Base-by-base conservation (phyloP, 2,329 filamentous ascomycete species). In the Talaromyces sp. region DNA sequence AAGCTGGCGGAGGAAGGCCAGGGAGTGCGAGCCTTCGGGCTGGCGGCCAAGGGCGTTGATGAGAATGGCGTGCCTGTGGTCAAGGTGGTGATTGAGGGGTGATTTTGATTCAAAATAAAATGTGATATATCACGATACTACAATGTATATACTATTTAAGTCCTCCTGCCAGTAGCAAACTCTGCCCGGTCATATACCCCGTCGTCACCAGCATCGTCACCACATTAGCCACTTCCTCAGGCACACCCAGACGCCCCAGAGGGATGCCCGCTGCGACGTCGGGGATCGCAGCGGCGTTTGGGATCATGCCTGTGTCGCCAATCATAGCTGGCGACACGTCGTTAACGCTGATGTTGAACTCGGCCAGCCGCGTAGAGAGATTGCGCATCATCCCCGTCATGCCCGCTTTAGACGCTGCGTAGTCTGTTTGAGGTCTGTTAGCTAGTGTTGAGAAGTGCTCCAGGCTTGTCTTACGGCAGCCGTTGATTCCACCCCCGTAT, bases 261-360 rank as follows among this genome's bases (percentile, higher is more conserved):
- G 85, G 85, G 50, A 87, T 87, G 29, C 81, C 81, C 64, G 77
- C 81, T 26, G 84, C 82, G 64, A 86, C 81, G 0, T 85, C 85
- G 0, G 84, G 80, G 56, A 82, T 83, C 21, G 81, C 80, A 63
- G 83, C 79, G 46, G 81, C 81, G 62, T 83, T 79, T 1, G 83
- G 83, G 48, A 88, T 84, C 84, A 88, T 84, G 1, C 83, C 83
- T 2, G 83, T 86, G 24, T 83, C 81, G 3, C 84, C 85, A 64
- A 88, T 88, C 84, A 88, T 88, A 2, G 85, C 86, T 0, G 86
- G 86, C 3, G 85, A 84, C n/a, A 88, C 83, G 63, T 88, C 85
- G 61, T 88, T 88, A 60, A 88, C 84, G 14, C 85, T 86, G 65
- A 88, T 85, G 32, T 85, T 85, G 65, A 79, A 80, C 59, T 80